Percentiles rank a stretch among this genome's conserved stretches.
phyloP scores from a whole-genome alignment of 2,329 filamentous ascomycete genomes.

The Apiospora arundinis region DNA sequence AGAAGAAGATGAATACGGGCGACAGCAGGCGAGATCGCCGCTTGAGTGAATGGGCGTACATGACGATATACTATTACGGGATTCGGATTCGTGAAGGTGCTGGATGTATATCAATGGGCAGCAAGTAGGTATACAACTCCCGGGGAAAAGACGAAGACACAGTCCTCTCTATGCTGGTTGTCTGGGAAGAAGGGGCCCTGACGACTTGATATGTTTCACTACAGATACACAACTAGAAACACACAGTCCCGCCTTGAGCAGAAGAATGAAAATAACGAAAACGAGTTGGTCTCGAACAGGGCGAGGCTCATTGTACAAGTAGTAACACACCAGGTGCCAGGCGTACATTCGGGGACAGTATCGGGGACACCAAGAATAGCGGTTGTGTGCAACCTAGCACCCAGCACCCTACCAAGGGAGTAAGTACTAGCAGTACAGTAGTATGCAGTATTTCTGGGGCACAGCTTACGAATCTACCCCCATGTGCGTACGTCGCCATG shows the following conservation, averaged over 20 bases:
- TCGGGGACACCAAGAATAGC: constrained; percentile 2
- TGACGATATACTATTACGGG: neutral
- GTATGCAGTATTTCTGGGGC: constrained; percentile 10
- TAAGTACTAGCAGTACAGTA: too few species aligned
- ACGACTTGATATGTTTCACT: constrained; percentile 15
- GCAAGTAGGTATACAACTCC: neutral
- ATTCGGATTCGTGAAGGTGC: neutral
- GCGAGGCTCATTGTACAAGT: constrained; percentile 11
- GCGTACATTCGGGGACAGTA: neutral
- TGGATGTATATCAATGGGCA: neutral
- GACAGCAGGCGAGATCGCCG: neutral
- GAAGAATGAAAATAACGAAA: neutral
- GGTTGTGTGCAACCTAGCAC: neutral
- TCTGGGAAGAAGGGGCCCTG: neutral
- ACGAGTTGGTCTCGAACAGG: neutral
- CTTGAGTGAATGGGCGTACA: constrained; percentile 15
- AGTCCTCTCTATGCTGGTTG: neutral
- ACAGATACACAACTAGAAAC: neutral
- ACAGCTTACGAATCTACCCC: constrained; percentile 15
- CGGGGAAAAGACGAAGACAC: constrained; percentile 4
- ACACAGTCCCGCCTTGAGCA: neutral
- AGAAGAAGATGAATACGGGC: constrained; percentile 9
- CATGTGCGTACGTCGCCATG: constrained; percentile 10
- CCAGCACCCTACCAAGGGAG: neutral
- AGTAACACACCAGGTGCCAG: neutral